Base-by-base conservation (phyloP, 768 basidiomycete species). In the Xerocomellus amylosporus region DNA sequence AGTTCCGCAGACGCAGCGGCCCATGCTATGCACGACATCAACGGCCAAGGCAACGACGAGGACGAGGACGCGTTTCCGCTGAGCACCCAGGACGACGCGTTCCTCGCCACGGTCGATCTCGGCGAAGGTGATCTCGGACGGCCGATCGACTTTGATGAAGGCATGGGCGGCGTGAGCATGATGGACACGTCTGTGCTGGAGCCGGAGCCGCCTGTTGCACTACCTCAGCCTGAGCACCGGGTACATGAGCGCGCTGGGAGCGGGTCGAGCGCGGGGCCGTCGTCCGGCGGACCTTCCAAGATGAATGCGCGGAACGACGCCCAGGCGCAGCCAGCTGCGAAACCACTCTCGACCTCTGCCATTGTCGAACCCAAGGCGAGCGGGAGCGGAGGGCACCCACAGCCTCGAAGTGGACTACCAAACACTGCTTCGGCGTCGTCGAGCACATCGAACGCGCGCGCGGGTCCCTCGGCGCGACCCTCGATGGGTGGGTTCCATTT, bases 11-110 rank as follows among this genome's bases (percentile, higher is more conserved):
- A 46, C 5, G 8, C 47, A 17, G 58, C 41, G 3, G 54, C 63
- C n/a, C 38, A 46, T 31, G 15, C 44, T 4, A 30, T 30, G 19
- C 22, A 9, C 0, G 5, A 26, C 7, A 5, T 5, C 34, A 61
- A 61, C 24, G 54, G 50, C 12, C 70, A 74, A 36, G 77, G 77
- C 2, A 26, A 42, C 6, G 42, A 46, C 0, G 54, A 58, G 0
- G 54, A 51, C 4, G 77, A 70, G 2, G 74, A 74, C 17, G 58
- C 76, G 0, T 84, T 79, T 57, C 73, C 74, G 12, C 79, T 83
- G 58, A 73, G 75, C 52, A 86, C 85, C 1, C 85, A 90, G 38
- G 88, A 89, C 49, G 87, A 84, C 49, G 83, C 77, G 2, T 79
- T 88, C 60, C 72, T 85, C 34, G 85, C 86, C 19, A 68, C 75